Percentiles rank a stretch among this genome's conserved stretches.
phyloP scores from a whole-genome alignment of 2,329 filamentous ascomycete genomes.

The Escovopsis sp. region DNA sequence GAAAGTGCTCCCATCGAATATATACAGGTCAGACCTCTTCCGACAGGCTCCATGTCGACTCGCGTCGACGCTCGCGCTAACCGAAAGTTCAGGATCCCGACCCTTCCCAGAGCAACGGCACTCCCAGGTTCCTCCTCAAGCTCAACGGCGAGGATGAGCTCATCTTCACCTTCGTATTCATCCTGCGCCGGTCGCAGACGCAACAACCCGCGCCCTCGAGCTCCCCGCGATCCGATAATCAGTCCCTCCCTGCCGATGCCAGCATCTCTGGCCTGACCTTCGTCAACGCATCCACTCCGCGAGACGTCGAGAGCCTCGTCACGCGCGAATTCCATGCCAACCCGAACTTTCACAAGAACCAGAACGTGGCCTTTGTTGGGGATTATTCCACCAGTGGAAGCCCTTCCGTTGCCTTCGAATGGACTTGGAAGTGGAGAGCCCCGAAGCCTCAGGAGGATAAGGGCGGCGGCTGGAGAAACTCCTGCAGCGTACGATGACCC shows the following conservation, averaged over 20 bases:
- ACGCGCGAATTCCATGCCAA: constrained; percentile 94
- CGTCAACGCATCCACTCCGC: constrained; percentile 70
- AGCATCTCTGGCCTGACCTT: constrained; percentile 81
- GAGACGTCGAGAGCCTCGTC: constrained; percentile 84
- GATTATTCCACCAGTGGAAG: constrained; percentile 77
- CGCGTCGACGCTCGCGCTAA: constrained; percentile 1
- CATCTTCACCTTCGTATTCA: constrained; percentile 82
- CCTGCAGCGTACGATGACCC: constrained; percentile 52
- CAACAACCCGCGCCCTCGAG: constrained; percentile 19
- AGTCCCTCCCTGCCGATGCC: constrained; percentile 46
- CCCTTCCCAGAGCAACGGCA: constrained; percentile 25
- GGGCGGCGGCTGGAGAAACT: constrained; percentile 87
- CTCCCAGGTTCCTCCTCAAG: constrained; percentile 70
- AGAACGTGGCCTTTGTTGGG: constrained; percentile 89
- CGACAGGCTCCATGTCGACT: too few species aligned
- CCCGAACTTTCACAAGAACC: constrained; percentile 92
- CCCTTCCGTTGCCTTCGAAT: constrained; percentile 75
- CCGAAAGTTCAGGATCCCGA: constrained; percentile 57
- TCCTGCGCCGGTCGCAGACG: constrained; percentile 42
- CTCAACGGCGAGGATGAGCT: constrained; percentile 85
- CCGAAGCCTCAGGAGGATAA: constrained; percentile 69
- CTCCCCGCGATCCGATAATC: constrained; percentile 34
- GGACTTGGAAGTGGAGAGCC: constrained; percentile 94
- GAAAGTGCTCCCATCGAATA: constrained; percentile 75
- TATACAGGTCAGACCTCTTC: constrained; percentile 53